Percentiles rank a stretch among this genome's conserved stretches.
Conservation (phyloP, 331 rosid genomes). For the Cucumis variabilis region DNA sequence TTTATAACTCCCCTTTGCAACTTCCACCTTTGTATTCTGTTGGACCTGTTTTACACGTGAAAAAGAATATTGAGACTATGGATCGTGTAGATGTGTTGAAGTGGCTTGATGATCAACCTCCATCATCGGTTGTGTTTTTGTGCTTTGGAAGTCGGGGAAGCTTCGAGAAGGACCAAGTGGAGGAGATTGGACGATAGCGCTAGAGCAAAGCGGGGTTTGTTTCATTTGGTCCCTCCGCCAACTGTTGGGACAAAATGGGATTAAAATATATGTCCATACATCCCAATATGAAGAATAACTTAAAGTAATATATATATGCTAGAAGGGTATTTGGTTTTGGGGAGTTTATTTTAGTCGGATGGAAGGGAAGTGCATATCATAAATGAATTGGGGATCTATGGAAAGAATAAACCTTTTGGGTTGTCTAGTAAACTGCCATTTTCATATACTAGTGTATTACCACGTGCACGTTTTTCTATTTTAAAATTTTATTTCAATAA, state of each 20-base stretch:
- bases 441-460: too few relatives aligned
- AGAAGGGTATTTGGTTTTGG: background rate
- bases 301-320: too few relatives aligned
- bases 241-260: too few relatives aligned
- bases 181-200: constrained; percentile 54
- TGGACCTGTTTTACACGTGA: constrained; percentile 38
- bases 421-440: too few relatives aligned
- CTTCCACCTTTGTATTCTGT: constrained; percentile 45
- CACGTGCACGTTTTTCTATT: too few relatives aligned
- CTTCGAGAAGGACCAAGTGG: constrained; percentile 38
- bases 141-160: constrained; percentile 73
- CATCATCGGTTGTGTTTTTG: constrained; percentile 52
- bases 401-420: too few relatives aligned
- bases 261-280: background rate
- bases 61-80: background rate
- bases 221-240: constrained; percentile 65
- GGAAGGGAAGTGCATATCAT: too few relatives aligned
- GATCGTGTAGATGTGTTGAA: constrained; percentile 14
- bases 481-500: too few relatives aligned
- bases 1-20: background rate
- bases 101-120: constrained; percentile 71
- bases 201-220: constrained; percentile 46
- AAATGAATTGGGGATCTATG: too few relatives aligned
- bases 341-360: too few relatives aligned
- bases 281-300: constrained; percentile 41